Conservation (phyloP, 2,329 filamentous ascomycete species). For the Epicoccum nigrum region DNA sequence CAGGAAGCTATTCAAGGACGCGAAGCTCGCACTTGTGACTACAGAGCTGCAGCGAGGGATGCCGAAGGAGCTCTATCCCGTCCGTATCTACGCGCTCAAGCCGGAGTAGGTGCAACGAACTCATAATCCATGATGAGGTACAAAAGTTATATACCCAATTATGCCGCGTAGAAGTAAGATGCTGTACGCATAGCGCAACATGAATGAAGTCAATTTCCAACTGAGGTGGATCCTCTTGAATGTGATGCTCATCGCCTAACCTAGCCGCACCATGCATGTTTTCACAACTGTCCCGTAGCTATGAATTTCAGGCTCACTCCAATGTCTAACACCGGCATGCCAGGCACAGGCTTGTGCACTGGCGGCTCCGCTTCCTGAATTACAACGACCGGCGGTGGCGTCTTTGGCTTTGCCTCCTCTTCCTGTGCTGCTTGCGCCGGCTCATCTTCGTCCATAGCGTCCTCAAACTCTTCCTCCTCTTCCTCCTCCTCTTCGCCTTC, state of each 20-base stretch:
- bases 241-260: neutral
- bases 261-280: neutral
- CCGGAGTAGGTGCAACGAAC: constrained; percentile 47
- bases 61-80: constrained; percentile 71
- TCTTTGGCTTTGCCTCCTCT: constrained; percentile 9
- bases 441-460: constrained; percentile 22
- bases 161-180: neutral
- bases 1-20: constrained; percentile 68
- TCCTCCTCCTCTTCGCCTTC: constrained; percentile 20
- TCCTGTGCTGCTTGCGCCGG: constrained; percentile 1
- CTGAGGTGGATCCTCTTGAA: neutral
- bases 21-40: constrained; percentile 65
- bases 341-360: constrained; percentile 20
- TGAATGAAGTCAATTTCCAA: neutral
- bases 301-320: constrained; percentile 34
- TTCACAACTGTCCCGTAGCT: constrained; percentile 24
- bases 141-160: constrained; percentile 15
- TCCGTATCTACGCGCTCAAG: constrained; percentile 78
- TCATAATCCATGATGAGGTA: neutral
- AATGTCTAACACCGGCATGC: constrained; percentile 29
- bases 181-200: neutral
- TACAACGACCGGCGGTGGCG: constrained; percentile 9
- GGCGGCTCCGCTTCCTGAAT: constrained; percentile 13
- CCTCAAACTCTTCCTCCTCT: constrained; percentile 27
- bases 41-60: constrained; percentile 62